phyloP scores from a whole-genome alignment of 805 yeast species.

The Clavispora santaluciae region DNA sequence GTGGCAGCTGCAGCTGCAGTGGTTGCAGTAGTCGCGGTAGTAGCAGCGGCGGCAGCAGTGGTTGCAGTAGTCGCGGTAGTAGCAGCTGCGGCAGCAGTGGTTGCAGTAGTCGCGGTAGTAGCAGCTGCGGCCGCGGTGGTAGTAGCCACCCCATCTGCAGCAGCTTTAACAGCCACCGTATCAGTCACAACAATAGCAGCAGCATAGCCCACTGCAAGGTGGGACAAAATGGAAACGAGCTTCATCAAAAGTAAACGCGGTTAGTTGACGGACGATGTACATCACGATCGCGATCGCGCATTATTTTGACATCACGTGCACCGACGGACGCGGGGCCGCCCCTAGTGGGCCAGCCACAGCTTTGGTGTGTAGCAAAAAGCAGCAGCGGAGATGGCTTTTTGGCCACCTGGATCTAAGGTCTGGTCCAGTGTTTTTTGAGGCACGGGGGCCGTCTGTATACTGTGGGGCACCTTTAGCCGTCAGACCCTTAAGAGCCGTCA shows the following conservation, averaged over 20 bases:
- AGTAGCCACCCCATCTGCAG: conserved; percentile 13
- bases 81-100: conserved; percentile 9
- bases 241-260: not conserved
- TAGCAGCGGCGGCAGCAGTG: conserved; percentile 7
- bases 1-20: conserved; percentile 12
- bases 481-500: too few relatives aligned
- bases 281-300: not conserved
- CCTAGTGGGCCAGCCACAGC: too few relatives aligned
- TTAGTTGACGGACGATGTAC: not conserved
- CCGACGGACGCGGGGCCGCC: too few relatives aligned
- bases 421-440: too few relatives aligned
- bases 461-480: too few relatives aligned
- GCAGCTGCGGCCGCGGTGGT: conserved; percentile 11
- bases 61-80: conserved; percentile 12
- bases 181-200: conserved; percentile 14
- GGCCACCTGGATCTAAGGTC: too few relatives aligned
- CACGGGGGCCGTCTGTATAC: too few relatives aligned
- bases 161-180: conserved; percentile 11
- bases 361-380: too few relatives aligned
- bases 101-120: conserved; percentile 7
- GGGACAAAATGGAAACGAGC: not conserved
- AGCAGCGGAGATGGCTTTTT: too few relatives aligned
- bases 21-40: conserved; percentile 1
- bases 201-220: conserved; percentile 12
- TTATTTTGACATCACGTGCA: not conserved